phyloP scores from a whole-genome alignment of 768 basidiomycete genomes.

The Saitozyma podzolica region DNA sequence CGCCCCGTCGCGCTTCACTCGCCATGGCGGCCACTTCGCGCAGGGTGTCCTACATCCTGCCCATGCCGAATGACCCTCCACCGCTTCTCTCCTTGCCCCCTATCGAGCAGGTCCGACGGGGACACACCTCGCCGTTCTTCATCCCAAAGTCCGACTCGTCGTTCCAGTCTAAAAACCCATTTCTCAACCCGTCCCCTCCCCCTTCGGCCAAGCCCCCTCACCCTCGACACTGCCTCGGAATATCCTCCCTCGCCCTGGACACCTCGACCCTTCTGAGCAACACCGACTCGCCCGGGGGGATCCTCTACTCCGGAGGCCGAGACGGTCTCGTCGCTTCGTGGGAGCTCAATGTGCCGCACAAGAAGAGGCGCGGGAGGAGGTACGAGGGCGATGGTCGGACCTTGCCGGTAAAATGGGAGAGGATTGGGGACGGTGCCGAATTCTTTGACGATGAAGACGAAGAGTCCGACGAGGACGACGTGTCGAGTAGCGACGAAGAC shows the following conservation, averaged over 20 bases:
- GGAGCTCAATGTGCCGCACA: slow-evolving; percentile 74
- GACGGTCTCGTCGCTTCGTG: slow-evolving; percentile 86
- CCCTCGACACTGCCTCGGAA: slow-evolving; percentile 82
- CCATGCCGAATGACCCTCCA: slow-evolving; percentile 65
- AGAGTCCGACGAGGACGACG: slow-evolving; percentile 57
- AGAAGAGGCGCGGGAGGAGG: slow-evolving; percentile 53
- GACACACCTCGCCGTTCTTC: slow-evolving; percentile 70
- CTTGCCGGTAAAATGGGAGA: slow-evolving; percentile 49
- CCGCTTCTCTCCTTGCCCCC: slow-evolving; percentile 73
- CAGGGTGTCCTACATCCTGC: slow-evolving; percentile 85
- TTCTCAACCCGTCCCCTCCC: slow-evolving; percentile 21
- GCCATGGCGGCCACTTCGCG: slow-evolving; percentile 36
- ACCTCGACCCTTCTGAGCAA: slow-evolving; percentile 74
- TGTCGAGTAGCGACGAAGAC: slow-evolving; percentile 32
- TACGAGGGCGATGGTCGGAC: slow-evolving; percentile 15
- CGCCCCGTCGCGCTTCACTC: not conserved
- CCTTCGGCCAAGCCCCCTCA: slow-evolving; percentile 52
- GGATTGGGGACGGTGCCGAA: slow-evolving; percentile 82
- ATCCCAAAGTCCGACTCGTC: slow-evolving; percentile 49
- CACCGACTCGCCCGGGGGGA: slow-evolving; percentile 69
- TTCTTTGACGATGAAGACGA: slow-evolving; percentile 69
- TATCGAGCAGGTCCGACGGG: slow-evolving; percentile 64
- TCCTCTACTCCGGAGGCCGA: slow-evolving; percentile 83
- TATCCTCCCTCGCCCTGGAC: slow-evolving; percentile 84
- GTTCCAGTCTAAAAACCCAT: slow-evolving; percentile 24